Evolutionary conservation across 805 yeast species (phyloP), one percentile per base, ranked within the genome.

Genomic region (Saccharomycopsis vini): DNA sequence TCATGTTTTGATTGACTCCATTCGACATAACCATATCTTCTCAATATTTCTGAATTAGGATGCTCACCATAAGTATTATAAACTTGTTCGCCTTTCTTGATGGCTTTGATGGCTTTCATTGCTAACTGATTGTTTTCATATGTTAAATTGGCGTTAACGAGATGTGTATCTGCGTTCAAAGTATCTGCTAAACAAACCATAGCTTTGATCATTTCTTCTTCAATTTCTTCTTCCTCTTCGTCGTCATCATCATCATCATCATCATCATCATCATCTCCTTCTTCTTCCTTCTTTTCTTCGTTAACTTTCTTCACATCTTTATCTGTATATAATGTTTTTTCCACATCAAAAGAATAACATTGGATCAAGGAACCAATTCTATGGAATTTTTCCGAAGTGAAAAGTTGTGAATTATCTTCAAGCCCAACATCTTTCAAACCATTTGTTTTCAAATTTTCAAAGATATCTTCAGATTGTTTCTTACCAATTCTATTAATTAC

Each of bases 161-260:
- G 64, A 6, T 70, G 69, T 1, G 95, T 82, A 56, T 89, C 92
- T 1, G 96, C 86, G 57, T 92, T 90, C 47, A 92, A 64, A 19
- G 86, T 79, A 57, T 90, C 98, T 0, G 97, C 97, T 37, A 88
- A 64, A 0, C 97, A 95, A 3, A 89, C 87, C 95, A 92, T 81
- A 0, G 94, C 81, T 58, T 89, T 60, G 6, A 58, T 60, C 3
- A 57, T 61, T 22, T 67, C 73, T 13, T 60, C 63, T 19, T 57
- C 68, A 1, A 56, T 63, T 4, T 56, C 63, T 1, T 54, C 55
- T 2, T 58, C 66, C 3, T 57, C 61, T 2, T 50, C 55, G 4
- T 29, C 46, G 4, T 43, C 46, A 9, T 32, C 38, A 7, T 42
- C 40, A 42, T 50, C 36, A 3, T 49, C 52, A 1, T 45, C 48